Evolutionary conservation across 768 basidiomycete species (phyloP), one percentile per base, ranked within the genome.

Genomic region (Rhizopogon vesiculosus): DNA sequence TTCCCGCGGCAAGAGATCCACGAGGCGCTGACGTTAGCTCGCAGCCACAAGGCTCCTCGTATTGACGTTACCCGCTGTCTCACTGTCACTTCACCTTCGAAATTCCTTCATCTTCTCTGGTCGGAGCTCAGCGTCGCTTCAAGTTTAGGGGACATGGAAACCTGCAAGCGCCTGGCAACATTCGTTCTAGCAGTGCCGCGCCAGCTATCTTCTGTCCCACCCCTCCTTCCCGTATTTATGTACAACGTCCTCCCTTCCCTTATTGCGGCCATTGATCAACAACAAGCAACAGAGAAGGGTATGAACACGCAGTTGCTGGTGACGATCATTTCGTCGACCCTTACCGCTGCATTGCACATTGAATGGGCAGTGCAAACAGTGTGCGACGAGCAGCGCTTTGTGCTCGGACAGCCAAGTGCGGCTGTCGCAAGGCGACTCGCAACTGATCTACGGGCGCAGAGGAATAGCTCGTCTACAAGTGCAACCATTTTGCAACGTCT

Each of bases 171-270:
- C 42, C 70, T 91, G 28, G 81, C 83, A 45, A 86, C 86, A 0
- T 89, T 85, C 66, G 78, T 84, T 40, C 75, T 92, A 40, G 80
- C 84, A 29, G 81, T 76, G 58, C 88, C 89, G 42, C 82, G 81
- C 22, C 70, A 74, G 18, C 35, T 49, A 25, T 66, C 79, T 8
- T 70, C 69, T 9, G 69, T 70, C 4, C 84, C 85, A 1, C 88
- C 89, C 1, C 75, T 92, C 6, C 74, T 93, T 19, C 89, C 89
- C 0, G 77, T 89, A 29, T 92, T 91, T 67, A 64, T 90, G 58
- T 82, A 88, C 65, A 73, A 81, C 55, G 69, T 87, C n/a, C 66
- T 88, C 13, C 90, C 89, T 3, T 73, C 76, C 16, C 64, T 91
- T 45, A 78, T 91, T 13, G 50, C 61, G 1, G 44, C 56, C 2